Evolutionary conservation across 2,329 filamentous ascomycete genomes (phyloP), one percentile per base, ranked within the genome.

Genomic region (Colletotrichum lupini): DNA sequence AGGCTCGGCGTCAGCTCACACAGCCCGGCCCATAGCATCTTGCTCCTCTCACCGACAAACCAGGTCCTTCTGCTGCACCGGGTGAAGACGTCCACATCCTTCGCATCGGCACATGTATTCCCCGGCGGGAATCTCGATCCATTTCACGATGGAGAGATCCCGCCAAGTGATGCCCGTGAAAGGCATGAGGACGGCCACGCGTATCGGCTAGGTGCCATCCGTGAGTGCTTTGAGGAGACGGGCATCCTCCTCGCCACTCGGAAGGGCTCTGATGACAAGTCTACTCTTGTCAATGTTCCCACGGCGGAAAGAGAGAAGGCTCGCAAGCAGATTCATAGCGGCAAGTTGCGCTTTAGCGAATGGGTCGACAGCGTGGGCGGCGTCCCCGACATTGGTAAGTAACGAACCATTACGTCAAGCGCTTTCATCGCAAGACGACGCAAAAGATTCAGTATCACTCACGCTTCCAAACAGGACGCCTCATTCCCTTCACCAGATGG

Each of bases 141-240:
- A 0, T 89, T 89, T 24, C 94, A 98, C 78, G 96, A 98, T 77
- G 95, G 94, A 3, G 76, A 76, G 0, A 81, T 90, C 1, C 87
- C 88, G 0, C 75, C 75, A 0, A 77, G 80, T 0, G 86, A 87
- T 19, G 85, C 90, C 32, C 82, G 85, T 0, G 84, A 82, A 11
- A 85, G 92, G 14, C 95, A 98, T 77, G 81, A 86, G 12, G 95
- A 98, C 80, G 91, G 91, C 1, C 84, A 86, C 0, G 88, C 91
- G 3, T 98, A 98, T 79, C 88, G 95, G n/a, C 83, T 94, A 46
- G 95, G 93, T 6, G 97, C 95, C 0, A 90, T 98, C 28, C 88
- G 97, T 7, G 97, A 98, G 85, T 95, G 95, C 0, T 98, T 98
- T 79, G 97, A 99, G 81, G 97, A 98, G 84, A 95, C 94, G 76